A percentile compares a stretch with the other conserved stretches of the same genome.
These are phyloP conservation scores for Bauhinia variegata DNA, from an alignment of 306 rosid species.

Conservation along the genomic window DNA sequence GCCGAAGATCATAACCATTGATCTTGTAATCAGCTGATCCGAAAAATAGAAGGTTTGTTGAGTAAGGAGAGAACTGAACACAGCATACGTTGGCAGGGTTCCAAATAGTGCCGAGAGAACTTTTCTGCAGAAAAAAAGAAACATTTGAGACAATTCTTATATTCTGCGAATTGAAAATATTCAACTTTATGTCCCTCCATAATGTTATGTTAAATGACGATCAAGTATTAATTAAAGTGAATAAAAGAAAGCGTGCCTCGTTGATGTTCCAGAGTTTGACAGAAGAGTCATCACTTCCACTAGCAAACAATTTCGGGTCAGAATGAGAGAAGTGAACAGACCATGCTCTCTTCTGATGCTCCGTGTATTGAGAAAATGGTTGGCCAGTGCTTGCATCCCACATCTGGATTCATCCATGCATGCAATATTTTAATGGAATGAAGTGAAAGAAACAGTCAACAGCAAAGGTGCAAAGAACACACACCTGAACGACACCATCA, in stretches of 20 bases:
- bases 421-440: slow-evolving; percentile 29
- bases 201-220: background rate
- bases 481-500: slow-evolving; percentile 92
- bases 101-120: slow-evolving; percentile 69
- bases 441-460: slow-evolving; percentile 13
- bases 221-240: slow-evolving; percentile 18
- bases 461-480: slow-evolving; percentile 40
- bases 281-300: slow-evolving; percentile 90
- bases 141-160: slow-evolving; percentile 22
- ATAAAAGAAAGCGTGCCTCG: slow-evolving; percentile 66
- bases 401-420: slow-evolving; percentile 61
- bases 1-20: slow-evolving; percentile 90
- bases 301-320: slow-evolving; percentile 85
- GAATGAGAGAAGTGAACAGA: slow-evolving; percentile 83
- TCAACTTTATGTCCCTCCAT: background rate
- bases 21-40: slow-evolving; percentile 83
- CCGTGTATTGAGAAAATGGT: slow-evolving; percentile 68
- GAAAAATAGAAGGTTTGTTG: slow-evolving; percentile 70
- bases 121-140: slow-evolving; percentile 61
- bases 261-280: slow-evolving; percentile 89
- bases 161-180: slow-evolving; percentile 4
- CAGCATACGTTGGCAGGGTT: slow-evolving; percentile 83
- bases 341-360: slow-evolving; percentile 93
- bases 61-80: slow-evolving; percentile 85
- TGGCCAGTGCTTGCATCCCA: slow-evolving; percentile 96